Conservation (phyloP, 2,329 filamentous ascomycete species). For the Verticillium dahliae region DNA sequence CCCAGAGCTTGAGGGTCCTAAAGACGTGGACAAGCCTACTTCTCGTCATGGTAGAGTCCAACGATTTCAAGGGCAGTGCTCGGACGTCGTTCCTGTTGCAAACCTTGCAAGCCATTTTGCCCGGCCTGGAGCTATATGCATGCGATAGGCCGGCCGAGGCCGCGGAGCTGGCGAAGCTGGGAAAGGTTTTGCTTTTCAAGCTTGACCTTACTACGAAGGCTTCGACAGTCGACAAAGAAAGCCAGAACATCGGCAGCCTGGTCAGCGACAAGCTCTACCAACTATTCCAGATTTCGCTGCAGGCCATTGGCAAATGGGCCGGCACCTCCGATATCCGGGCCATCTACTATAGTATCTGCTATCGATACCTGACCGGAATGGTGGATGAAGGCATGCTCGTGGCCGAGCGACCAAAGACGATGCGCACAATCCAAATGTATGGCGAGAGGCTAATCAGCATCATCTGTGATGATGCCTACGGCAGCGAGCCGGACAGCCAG, state of each 20-base stretch:
- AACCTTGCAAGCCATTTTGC: constrained; percentile 78
- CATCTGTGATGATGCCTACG: constrained; percentile 88
- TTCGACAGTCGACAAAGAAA: constrained; percentile 32
- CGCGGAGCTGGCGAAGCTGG: constrained; percentile 69
- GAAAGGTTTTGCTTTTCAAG: constrained; percentile 64
- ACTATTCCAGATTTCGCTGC: constrained; percentile 80
- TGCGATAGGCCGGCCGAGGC: constrained; percentile 63
- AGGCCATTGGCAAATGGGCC: constrained; percentile 69
- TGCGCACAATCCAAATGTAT: constrained; percentile 61
- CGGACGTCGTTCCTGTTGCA: constrained; percentile 78
- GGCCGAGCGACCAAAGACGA: constrained; percentile 50
- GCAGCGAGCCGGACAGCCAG: constrained; percentile 74
- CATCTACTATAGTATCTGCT: constrained; percentile 86
- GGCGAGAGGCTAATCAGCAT: constrained; percentile 79
- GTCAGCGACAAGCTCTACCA: constrained; percentile 87
- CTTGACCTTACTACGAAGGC: constrained; percentile 49
- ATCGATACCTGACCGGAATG: constrained; percentile 73
- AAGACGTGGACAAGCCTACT: constrained; percentile 80
- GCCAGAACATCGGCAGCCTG: constrained; percentile 55
- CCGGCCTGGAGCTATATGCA: constrained; percentile 75
- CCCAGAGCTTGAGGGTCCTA: constrained; percentile 60
- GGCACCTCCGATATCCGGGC: constrained; percentile 68
- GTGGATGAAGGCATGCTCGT: constrained; percentile 42
- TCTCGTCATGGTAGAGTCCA: constrained; percentile 74
- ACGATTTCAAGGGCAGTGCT: constrained; percentile 67